Conservation (phyloP, 78 protist genomes). For the Mantamonas sphyraenae region DNA sequence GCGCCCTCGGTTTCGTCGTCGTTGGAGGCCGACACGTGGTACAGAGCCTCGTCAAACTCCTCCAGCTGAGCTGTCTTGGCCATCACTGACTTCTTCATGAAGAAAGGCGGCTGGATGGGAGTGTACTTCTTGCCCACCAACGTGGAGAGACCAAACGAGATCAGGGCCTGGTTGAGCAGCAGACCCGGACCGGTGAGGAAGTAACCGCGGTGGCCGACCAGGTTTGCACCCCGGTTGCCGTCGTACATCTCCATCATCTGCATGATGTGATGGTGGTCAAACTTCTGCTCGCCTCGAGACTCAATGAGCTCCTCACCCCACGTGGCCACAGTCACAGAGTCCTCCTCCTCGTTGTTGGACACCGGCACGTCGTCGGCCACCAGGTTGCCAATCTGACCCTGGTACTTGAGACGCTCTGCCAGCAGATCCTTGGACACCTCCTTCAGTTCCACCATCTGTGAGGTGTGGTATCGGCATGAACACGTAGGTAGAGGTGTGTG, state of each 20-base stretch:
- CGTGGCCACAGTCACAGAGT: background rate
- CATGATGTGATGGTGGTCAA: background rate
- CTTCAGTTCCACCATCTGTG: too few relatives aligned
- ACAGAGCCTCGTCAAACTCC: constrained; percentile 97
- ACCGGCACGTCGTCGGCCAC: background rate
- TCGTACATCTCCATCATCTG: too few relatives aligned
- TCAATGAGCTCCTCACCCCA: too few relatives aligned
- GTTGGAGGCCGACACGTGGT: constrained; percentile 68
- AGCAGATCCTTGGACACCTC: too few relatives aligned
- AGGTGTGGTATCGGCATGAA: too few relatives aligned
- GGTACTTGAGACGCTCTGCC: too few relatives aligned
- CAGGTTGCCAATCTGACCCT: background rate
- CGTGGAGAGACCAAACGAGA: constrained; percentile 69
- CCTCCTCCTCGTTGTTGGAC: background rate
- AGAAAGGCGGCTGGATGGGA: constrained; percentile 89
- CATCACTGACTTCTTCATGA: constrained; percentile 88
- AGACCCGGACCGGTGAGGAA: constrained; percentile 82
- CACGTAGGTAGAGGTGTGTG: too few relatives aligned
- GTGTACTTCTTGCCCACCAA: constrained; percentile 51
- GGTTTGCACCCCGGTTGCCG: background rate
- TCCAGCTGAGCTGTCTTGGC: constrained; percentile 92
- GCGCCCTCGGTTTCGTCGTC: constrained; percentile 32
- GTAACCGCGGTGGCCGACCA: constrained; percentile 93
- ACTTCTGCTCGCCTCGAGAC: background rate
- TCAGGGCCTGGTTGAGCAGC: constrained; percentile 80